phyloP scores from a whole-genome alignment of 2,329 filamentous ascomycete genomes.

The Hawksworthiomyces lignivorus region DNA sequence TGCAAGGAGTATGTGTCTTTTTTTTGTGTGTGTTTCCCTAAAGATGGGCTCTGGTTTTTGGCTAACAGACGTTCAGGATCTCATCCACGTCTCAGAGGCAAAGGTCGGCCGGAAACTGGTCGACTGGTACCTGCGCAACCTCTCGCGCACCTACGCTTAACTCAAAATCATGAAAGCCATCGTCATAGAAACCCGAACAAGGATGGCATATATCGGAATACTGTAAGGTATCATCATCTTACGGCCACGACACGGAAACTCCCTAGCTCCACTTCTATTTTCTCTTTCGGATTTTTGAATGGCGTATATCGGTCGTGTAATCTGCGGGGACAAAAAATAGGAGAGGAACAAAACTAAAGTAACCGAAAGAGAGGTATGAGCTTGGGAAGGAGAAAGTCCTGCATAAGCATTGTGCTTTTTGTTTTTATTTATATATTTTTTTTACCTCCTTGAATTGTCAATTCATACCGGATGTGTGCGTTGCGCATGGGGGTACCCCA shows the following conservation, averaged over 20 bases:
- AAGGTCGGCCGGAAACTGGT: conserved; percentile 97
- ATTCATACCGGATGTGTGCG: too few species aligned
- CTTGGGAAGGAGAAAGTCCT: conserved; percentile 2
- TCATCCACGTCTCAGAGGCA: conserved; percentile 97
- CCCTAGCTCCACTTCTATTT: conserved; percentile 2
- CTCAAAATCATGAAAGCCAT: too few species aligned
- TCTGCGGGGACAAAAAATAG: too few species aligned
- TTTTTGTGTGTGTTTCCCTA: conserved; percentile 2
- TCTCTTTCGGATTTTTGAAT: too few species aligned
- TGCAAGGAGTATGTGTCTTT: conserved; percentile 71
- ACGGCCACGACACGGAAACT: conserved; percentile 1
- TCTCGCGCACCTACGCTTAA: conserved; percentile 89
- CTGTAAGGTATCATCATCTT: too few species aligned
- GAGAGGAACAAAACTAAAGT: neutral
- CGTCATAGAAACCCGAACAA: too few species aligned
- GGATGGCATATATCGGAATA: too few species aligned
- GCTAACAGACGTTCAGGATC: conserved; percentile 48
- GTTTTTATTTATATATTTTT: conserved; percentile 3
- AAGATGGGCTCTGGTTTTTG: neutral
- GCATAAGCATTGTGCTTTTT: conserved; percentile 4
- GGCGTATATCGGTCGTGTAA: too few species aligned
- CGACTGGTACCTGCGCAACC: conserved; percentile 97
- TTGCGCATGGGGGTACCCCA: too few species aligned
- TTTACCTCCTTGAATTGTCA: too few species aligned
- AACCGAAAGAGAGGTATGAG: neutral